Evolutionary conservation across 164 flowering plant genomes (phyloP), one percentile per base, ranked within the genome.

Genomic region (Tinospora cordifolia): DNA sequence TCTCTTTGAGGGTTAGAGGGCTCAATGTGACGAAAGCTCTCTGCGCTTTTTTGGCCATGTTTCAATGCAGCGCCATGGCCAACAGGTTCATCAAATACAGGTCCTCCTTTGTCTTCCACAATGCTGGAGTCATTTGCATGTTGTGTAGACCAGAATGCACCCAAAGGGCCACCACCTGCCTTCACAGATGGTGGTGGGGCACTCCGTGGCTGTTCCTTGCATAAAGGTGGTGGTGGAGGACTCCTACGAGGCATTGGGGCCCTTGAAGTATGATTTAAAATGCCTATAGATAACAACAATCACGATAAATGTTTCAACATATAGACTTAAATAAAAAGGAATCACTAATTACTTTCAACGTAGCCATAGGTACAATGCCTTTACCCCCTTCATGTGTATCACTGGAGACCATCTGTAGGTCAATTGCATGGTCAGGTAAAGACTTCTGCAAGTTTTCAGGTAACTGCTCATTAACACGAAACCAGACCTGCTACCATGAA

Each of bases 141-240:
- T 69, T 81, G 88, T 54, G 92, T 87, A 65, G 91, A 83, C 98
- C 97, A 95, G 80, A 95, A 95, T 39, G 94, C 89, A 77, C 99
- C 99, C 57, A 92, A 64, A 7, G 83, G 80, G 54, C 83, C 83
- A 12, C 79, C 79, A 75, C 75, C 77, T 62, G 71, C 75, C 68
- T 63, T 79, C 41, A 46, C 67, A 34, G 77, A 68, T 34, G 76
- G 67, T 64, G 79, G 79, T 36, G 91, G 54, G 60, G 47, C 30
- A 72, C 68, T 80, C 69, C 71, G 79, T 51, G 59, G 36, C 62
- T 84, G 71, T 68, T 85, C 97, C 62, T 64, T 76, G 71, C 84
- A 76, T 71, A 87, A 74, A 34, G 95, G 93, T 62, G 88, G 90
- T 9, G 91, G 86, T 10, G 98, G 93, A 67, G 97, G 90, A 78